A percentile compares a stretch with the other conserved stretches of the same genome.
Evolutionary conservation across 345 rosid genomes (phyloP).

Genomic region (Eucalyptus erythrocorys): DNA sequence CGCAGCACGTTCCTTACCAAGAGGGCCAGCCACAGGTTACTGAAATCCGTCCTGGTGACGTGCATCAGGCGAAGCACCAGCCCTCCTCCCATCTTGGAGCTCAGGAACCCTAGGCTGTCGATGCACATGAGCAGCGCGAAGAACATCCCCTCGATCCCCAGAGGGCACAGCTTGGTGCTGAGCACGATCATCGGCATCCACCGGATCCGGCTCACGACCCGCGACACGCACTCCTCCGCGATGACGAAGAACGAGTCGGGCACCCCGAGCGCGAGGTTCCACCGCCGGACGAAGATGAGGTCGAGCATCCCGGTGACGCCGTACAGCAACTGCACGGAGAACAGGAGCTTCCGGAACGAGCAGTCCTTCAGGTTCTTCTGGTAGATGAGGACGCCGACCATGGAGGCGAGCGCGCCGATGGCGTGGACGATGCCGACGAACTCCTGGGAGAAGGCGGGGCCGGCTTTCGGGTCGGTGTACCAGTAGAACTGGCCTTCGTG

Average conservation of each 20-base stretch:
- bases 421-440: constrained; percentile 61
- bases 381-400: constrained; percentile 62
- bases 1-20: constrained; percentile 48
- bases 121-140: constrained; percentile 75
- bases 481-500: constrained; percentile 84
- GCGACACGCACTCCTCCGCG: constrained; percentile 50
- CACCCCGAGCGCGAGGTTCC: constrained; percentile 53
- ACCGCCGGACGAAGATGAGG: constrained; percentile 49
- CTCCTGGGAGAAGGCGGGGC: constrained; percentile 84
- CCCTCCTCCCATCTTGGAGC: constrained; percentile 68
- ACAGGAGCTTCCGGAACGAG: constrained; percentile 50
- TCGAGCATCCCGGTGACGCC: constrained; percentile 63
- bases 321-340: constrained; percentile 53
- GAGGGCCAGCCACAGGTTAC: constrained; percentile 53
- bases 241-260: constrained; percentile 73
- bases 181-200: constrained; percentile 82
- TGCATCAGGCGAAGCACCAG: constrained; percentile 38
- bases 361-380: constrained; percentile 54
- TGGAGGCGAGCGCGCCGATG: constrained; percentile 68
- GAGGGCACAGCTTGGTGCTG: constrained; percentile 66
- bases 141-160: constrained; percentile 75
- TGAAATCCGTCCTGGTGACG: constrained; percentile 53
- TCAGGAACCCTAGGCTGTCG: constrained; percentile 50
- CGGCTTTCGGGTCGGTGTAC: constrained; percentile 69
- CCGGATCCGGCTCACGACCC: constrained; percentile 41